Base-by-base conservation (phyloP, 1,284 basidiomycete species). In the Naganishia albida region DNA sequence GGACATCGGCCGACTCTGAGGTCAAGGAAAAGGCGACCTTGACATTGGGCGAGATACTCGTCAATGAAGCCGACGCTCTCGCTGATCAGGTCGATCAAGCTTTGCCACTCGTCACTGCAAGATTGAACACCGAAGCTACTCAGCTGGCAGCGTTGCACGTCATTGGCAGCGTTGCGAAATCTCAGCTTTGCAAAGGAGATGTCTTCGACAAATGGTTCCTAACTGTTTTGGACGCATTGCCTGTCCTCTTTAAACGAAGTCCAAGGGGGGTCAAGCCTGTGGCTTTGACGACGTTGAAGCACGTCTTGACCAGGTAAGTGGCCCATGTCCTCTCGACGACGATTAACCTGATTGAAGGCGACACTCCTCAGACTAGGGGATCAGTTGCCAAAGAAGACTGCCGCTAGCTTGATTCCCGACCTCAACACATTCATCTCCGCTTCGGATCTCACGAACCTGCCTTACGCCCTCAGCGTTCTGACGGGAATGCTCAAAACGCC, bases 1-100 rank as follows among this genome's bases (percentile, higher is more conserved):
- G 86, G 59, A 85, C 89, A 66, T 90, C 92, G 69, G 92, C 93
- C 3, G 95, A 98, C 75, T 87, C 91, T 13, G 93, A 97, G 70
- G 91, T 99, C 39, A 86, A 91, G 46, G 84, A 86, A 42, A 86
- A 85, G 69, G 92, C 92, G 0, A 88, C 98, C 72, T 86, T 88
- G 39, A 87, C 86, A 49, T 84, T 97, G 42, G 92, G 89, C 1
- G 88, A 91, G 72, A 80, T 98, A 4, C 89, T 97, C 83, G 85
- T 92, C 42, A 87, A 87, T 69, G 91, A 92, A 12, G 88, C 89
- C 0, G 91, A 93, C 59, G 80, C 86, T 18, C 72, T 84, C 16
- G 70, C 73, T 0, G 16, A 64, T 8, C 75, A 80, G n/a, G 77
- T 78, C 53, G 63, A 70, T 3, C 72, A 73, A 3, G 76, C 76